Base-by-base conservation (phyloP, 2,329 filamentous ascomycete genomes). In the Colletotrichum zoysiae region DNA sequence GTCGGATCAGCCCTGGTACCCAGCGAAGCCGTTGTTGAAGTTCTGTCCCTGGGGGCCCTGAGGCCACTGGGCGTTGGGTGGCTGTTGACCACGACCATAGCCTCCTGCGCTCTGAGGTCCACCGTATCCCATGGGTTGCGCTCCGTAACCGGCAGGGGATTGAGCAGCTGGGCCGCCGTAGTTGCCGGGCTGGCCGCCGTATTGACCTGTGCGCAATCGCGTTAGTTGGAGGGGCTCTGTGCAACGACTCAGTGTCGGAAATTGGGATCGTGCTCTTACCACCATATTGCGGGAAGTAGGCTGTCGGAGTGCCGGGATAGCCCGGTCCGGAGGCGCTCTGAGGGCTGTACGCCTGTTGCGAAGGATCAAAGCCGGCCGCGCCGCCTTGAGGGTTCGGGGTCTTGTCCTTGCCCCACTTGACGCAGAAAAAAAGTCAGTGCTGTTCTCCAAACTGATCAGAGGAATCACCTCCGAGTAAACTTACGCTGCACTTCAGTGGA, bases 401-500 rank as follows among this genome's bases (percentile, higher is more conserved):
- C 85, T 97, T 97, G 84, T 99, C 96, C 86, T 99, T 99, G 81
- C 96, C 96, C 96, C 96, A 99, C 95, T 98, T 67, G 71, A 71
- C 35, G 23, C n/a, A 65, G 20, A n/a, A n/a, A n/a, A n/a, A 56
- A 57, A 42, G 63, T 69, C 56, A 66, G 65, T 63, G 70, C 65
- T 70, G 46, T 51, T n/a, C 65, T 65, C 51, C 57, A 67, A 62
- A 44, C 7, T 26, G n/a, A 14, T 42, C n/a, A 30, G n/a, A 48
- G 50, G 30, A 60, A 23, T 44, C 30, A 44, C 30, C 53, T 38
- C 5, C 38, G 53, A 51, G 14, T 11, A 35, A 73, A 92, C 95
- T 86, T 92, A 98, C 95, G 83, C 95, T 98, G 89, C 96, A 99
- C 88, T 99, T 99, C 77, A 99, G 84, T 65, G 96, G 96, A 76